These are phyloP conservation scores for Chimonanthus praecox DNA, from an alignment of 164 flowering plant species.

Conservation along the genomic window DNA sequence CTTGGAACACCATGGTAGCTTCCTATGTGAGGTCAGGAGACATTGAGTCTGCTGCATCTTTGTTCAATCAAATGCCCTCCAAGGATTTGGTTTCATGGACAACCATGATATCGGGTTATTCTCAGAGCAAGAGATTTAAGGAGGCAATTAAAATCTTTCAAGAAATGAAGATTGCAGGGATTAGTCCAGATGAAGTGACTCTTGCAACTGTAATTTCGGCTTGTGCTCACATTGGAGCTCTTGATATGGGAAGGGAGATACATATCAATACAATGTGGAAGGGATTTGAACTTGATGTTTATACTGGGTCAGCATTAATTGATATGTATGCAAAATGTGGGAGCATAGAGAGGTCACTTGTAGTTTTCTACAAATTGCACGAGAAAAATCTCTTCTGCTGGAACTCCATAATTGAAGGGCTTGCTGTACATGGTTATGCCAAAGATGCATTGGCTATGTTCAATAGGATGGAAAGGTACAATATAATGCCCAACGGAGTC, in stretches of 20 bases:
- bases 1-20: slow-evolving; percentile 75
- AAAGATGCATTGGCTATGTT: slow-evolving; percentile 57
- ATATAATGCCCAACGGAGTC: slow-evolving; percentile 49
- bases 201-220: slow-evolving; percentile 64
- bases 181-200: slow-evolving; percentile 60
- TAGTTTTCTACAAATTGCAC: slow-evolving; percentile 56
- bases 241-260: slow-evolving; percentile 55
- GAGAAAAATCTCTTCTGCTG: slow-evolving; percentile 71
- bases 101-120: slow-evolving; percentile 67
- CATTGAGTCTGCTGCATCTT: slow-evolving; percentile 39
- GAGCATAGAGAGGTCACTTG: slow-evolving; percentile 52
- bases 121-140: slow-evolving; percentile 37
- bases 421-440: slow-evolving; percentile 62
- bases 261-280: slow-evolving; percentile 36
- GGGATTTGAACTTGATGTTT: slow-evolving; percentile 52
- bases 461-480: slow-evolving; percentile 41
- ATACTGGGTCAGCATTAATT: slow-evolving; percentile 71
- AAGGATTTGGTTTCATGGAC: slow-evolving; percentile 85
- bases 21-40: slow-evolving; percentile 54
- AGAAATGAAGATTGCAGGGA: slow-evolving; percentile 42
- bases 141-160: slow-evolving; percentile 49
- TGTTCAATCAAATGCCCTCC: slow-evolving; percentile 47
- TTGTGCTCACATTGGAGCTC: slow-evolving; percentile 84
- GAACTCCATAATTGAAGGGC: slow-evolving; percentile 68
- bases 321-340: slow-evolving; percentile 94